phyloP scores from a whole-genome alignment of 305 asterid genomes.

The Solanum aculeatissimum region DNA sequence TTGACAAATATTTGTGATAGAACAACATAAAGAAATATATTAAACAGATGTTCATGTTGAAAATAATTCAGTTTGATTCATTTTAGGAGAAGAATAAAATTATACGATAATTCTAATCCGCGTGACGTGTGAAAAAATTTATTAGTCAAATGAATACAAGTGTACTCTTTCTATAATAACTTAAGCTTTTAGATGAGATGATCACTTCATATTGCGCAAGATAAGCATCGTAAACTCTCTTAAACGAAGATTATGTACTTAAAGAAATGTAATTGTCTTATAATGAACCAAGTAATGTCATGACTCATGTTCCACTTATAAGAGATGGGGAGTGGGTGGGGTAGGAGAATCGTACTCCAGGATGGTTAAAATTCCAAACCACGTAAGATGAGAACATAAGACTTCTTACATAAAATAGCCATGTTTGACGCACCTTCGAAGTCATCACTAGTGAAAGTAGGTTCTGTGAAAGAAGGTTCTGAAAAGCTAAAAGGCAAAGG shows the following conservation, averaged over 20 bases:
- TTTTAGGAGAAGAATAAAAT: background rate
- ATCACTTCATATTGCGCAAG: background rate
- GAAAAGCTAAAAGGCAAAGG: constrained; percentile 31
- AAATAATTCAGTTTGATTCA: background rate
- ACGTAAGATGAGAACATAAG: background rate
- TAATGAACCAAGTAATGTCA: background rate
- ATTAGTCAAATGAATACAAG: background rate
- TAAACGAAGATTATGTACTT: background rate
- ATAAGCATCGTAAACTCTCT: background rate
- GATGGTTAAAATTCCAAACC: background rate
- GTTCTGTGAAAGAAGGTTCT: constrained; percentile 28
- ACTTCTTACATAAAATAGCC: background rate
- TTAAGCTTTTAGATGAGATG: background rate
- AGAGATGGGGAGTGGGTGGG: background rate
- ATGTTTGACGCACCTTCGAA: constrained; percentile 52
- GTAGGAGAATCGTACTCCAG: background rate
- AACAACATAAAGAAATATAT: background rate
- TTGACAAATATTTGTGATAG: background rate
- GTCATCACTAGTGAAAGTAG: constrained; percentile 76
- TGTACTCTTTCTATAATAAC: background rate
- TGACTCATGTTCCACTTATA: background rate
- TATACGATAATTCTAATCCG: background rate
- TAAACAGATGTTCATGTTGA: background rate
- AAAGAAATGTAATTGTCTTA: background rate
- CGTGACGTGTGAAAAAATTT: background rate